Evolutionary conservation across 768 basidiomycete genomes (phyloP).

Genomic region (Termitomyces heimii): DNA sequence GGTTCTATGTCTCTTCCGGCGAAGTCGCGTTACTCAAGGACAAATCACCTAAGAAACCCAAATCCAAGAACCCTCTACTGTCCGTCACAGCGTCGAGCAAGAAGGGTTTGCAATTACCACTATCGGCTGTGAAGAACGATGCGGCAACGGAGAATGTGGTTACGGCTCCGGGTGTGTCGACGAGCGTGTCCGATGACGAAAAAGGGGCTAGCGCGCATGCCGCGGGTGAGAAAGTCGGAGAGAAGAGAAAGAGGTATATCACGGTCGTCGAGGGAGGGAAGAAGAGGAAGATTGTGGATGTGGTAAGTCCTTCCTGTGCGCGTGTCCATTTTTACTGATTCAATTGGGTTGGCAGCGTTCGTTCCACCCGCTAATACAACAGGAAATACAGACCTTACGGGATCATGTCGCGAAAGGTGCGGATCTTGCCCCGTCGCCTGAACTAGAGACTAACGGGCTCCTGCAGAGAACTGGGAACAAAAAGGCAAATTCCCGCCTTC

Average conservation of each 20-base stretch:
- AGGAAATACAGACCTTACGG: conserved; percentile 54
- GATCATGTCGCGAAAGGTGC: conserved; percentile 55
- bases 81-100: not conserved
- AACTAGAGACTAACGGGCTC: not conserved
- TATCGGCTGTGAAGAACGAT: not conserved
- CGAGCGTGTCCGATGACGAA: conserved; percentile 8
- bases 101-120: not conserved
- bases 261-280: conserved; percentile 56
- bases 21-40: conserved; percentile 85
- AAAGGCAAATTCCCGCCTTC: conserved; percentile 88
- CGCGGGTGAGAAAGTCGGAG: conserved; percentile 16
- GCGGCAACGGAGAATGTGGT: not conserved
- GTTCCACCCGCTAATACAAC: conserved; percentile 70
- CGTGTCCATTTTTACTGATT: not conserved
- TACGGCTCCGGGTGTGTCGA: not conserved
- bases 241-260: conserved; percentile 50
- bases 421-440: conserved; percentile 3
- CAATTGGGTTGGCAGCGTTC: conserved; percentile 35
- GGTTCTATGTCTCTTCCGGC: conserved; percentile 88
- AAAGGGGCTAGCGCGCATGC: not conserved
- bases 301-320: conserved; percentile 27
- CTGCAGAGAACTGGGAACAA: conserved; percentile 64
- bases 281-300: conserved; percentile 65
- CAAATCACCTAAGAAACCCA: conserved; percentile 70
- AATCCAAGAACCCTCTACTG: conserved; percentile 47